Evolutionary conservation across 2,329 filamentous ascomycete genomes (phyloP).

Genomic region (Alternaria sp.): DNA sequence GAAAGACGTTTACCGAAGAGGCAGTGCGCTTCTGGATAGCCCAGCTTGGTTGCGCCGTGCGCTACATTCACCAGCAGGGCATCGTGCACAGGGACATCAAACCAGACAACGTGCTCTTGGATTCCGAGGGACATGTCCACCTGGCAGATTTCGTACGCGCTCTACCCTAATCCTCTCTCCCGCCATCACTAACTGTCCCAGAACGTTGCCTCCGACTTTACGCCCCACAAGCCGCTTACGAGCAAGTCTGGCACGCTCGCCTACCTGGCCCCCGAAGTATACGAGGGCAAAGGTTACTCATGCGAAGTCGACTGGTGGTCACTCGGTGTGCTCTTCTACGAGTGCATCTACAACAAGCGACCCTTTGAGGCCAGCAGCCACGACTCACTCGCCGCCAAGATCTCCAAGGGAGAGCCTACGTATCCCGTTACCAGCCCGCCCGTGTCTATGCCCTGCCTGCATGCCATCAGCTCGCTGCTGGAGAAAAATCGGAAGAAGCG

Average conservation of each 20-base stretch:
- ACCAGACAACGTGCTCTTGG: conserved; percentile 54
- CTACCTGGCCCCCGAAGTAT: conserved; percentile 95
- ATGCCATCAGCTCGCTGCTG: conserved; percentile 84
- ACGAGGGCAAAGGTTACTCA: conserved; percentile 86
- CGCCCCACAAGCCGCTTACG: conserved; percentile 80
- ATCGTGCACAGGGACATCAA: conserved; percentile 56
- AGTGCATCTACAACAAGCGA: conserved; percentile 99
- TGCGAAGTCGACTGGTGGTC: conserved; percentile 99
- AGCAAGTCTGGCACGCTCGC: conserved; percentile 97
- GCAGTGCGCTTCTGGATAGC: conserved; percentile 97
- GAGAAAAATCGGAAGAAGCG: conserved; percentile 81
- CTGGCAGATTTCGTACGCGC: conserved; percentile 93
- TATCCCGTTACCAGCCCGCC: conserved; percentile 93
- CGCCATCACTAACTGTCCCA: conserved; percentile 57
- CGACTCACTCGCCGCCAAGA: conserved; percentile 78
- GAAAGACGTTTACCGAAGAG: conserved; percentile 97
- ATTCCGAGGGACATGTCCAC: conserved; percentile 76
- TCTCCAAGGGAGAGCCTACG: conserved; percentile 81
- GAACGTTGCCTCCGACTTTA: conserved; percentile 96
- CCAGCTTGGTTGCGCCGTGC: conserved; percentile 87
- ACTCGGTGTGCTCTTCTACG: conserved; percentile 95
- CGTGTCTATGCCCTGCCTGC: conserved; percentile 85
- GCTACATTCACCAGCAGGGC: conserved; percentile 58
- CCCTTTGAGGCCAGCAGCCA: conserved; percentile 93
- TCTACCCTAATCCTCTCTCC: background rate